Base-by-base conservation (phyloP, 345 rosid species). In the Brassica carinata region DNA sequence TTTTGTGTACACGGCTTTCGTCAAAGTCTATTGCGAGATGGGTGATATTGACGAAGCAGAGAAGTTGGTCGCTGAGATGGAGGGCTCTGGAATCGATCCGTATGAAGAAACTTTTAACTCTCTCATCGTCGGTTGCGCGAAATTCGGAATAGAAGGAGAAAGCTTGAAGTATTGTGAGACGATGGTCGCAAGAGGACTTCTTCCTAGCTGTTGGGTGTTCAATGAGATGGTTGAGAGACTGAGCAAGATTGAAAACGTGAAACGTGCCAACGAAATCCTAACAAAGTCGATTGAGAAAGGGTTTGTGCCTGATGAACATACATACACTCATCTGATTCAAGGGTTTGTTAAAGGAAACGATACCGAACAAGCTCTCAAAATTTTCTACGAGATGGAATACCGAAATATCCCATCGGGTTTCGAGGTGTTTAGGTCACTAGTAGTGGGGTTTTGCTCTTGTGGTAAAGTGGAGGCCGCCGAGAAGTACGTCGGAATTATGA, bases 351-450 rank as follows among this genome's bases (percentile, higher is more conserved):
- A 84, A 74, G 76, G 69, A 5, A 82, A 84, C 31, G 75, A 87
- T 15, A 43, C 85, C 36, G 86, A 94, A 77, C 90, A 88, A 82
- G 90, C 84, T 40, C 64, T 89, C 17, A 90, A 92, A 83, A 83
- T 94, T 67, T 91, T 86, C 84, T 85, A 84, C 69, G 98, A 94
- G 85, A 89, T 91, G 92, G 89, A 86, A 79, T 84, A 83, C 59
- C 82, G 81, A 38, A 77, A 85, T 33, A 69, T 88, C 15, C 58
- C 83, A 78, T 87, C 89, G 0, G 84, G 89, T 78, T 74, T 83
- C 9, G 7, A 19, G 15, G 84, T 82, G 67, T 86, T 86, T 13
- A 29, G 79, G n/a, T 65, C 90, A 19, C 55, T 94, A 79, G 81
- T 91, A 27, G 33, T 43, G 11, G 81, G 90, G 76, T 84, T 91